Evolutionary conservation across 2,329 filamentous ascomycete species (phyloP).

Genomic region (Clonostachys chloroleuca): DNA sequence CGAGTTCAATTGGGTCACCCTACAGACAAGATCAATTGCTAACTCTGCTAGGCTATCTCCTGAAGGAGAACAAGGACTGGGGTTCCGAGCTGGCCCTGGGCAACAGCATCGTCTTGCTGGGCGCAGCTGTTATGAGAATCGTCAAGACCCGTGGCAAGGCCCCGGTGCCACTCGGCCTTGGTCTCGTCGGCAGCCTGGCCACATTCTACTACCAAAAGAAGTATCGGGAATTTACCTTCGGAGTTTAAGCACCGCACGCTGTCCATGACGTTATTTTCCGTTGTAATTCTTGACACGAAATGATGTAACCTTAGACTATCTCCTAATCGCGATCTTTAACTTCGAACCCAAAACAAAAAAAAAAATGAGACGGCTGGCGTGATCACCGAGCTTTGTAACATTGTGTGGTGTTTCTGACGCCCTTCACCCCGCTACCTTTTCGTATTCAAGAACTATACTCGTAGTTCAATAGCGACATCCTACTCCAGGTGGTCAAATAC

Average conservation of each 20-base stretch:
- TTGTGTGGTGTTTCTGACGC: too few species aligned
- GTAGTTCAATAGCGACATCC: too few species aligned
- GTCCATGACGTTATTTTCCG: too few species aligned
- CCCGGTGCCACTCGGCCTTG: conserved; percentile 26
- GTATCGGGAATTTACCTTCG: conserved; percentile 30
- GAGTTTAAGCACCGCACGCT: conserved; percentile 16
- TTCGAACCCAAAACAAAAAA: too few species aligned
- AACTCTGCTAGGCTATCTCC: conserved; percentile 24
- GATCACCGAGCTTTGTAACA: too few species aligned
- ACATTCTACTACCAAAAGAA: conserved; percentile 36
- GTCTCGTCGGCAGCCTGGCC: conserved; percentile 23
- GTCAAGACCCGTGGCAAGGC: conserved; percentile 29
- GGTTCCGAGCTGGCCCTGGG: conserved; percentile 32
- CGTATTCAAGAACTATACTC: too few species aligned
- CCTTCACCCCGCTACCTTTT: too few species aligned
- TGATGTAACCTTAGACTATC: too few species aligned
- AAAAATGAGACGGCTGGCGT: too few species aligned
- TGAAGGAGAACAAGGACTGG: conserved; percentile 35
- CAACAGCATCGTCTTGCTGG: conserved; percentile 28
- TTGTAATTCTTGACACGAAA: too few species aligned
- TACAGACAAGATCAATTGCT: not conserved
- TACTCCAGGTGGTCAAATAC: too few species aligned
- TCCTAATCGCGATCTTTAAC: too few species aligned
- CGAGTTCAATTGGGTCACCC: not conserved
- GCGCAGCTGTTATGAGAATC: conserved; percentile 27